Base-by-base conservation (phyloP, 805 yeast species). In the Candida golubevii region DNA sequence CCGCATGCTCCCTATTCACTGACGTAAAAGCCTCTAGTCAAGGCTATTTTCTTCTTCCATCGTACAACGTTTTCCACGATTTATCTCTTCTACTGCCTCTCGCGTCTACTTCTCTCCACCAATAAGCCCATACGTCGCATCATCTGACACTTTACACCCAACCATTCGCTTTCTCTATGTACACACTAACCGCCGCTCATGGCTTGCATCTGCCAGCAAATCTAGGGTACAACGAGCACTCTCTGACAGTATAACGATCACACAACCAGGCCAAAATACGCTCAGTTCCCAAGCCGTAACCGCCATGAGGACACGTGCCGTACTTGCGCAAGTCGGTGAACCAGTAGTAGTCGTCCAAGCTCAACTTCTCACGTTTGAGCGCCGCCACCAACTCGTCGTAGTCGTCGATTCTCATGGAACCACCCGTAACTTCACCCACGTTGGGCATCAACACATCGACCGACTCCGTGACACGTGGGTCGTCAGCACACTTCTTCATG, bases 301-400 rank as follows among this genome's bases (percentile, higher is more conserved):
- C 99, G 67, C 99, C 99, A 64, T 93, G 99, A 34, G 97, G 97
- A 71, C 88, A 86, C 10, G 97, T 85, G 67, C 99, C 99, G 71
- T 93, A 93, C 71, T 85, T 84, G 71, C 99, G 83, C 72, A 85
- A 91, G 65, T 93, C 99, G 47, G 80, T 80, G 71, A 87, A 95
- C 97, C 97, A 93, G 77, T 91, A 90, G 79, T 93, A 93, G 30
- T 91, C 75, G 18, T 74, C 80, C 44, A 88, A 77, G 63, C 82
- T 83, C 60, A 93, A 87, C 46, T 83, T 82, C 74, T 93, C 99
- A 72, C 97, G 87, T 71, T 83, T 83, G 78, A 91, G 85, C 41
- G 96, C 97, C 38, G 81, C 95, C 58, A 85, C 64, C 57, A 93
- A 77, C 68, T 91, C 98, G 36, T 88, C 88, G 48, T 77, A 70